phyloP scores from a whole-genome alignment of 1,284 basidiomycete genomes.

The Tilletia caries region DNA sequence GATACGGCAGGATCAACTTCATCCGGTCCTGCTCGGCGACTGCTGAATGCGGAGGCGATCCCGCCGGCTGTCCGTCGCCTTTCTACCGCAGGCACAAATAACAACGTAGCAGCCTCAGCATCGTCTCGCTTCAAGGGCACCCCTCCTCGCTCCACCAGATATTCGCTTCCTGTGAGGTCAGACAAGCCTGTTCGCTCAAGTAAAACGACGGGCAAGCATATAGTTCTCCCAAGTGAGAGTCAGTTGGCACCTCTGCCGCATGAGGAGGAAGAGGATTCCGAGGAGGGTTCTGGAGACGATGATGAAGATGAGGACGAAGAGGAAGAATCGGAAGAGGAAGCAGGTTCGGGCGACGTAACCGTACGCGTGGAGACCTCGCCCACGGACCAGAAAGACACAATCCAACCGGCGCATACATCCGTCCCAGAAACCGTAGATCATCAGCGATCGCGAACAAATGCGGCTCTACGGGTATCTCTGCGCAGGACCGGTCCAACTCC shows the following conservation, averaged over 20 bases:
- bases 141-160: slow-evolving; percentile 44
- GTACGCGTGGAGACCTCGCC: slow-evolving; percentile 18
- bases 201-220: slow-evolving; percentile 87
- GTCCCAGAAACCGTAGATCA: too few species aligned
- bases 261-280: slow-evolving; percentile 56
- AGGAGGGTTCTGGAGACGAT: slow-evolving; percentile 34
- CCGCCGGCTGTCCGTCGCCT: neutral
- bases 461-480: neutral
- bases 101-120: slow-evolving; percentile 18
- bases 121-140: slow-evolving; percentile 46
- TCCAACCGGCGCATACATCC: slow-evolving; percentile 38
- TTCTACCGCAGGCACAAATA: neutral
- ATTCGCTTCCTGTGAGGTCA: slow-evolving; percentile 49
- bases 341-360: slow-evolving; percentile 19
- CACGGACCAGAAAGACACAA: slow-evolving; percentile 56
- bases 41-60: neutral
- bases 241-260: slow-evolving; percentile 74
- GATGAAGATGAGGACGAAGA: slow-evolving; percentile 45
- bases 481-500: neutral
- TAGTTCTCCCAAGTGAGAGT: slow-evolving; percentile 81
- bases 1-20: neutral
- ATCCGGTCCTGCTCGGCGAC: neutral
- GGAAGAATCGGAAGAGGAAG: slow-evolving; percentile 52
- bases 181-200: slow-evolving; percentile 68
- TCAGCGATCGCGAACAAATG: neutral